Conservation (phyloP, 148 eudicot genomes). For the Vaccinium vitisidaea region DNA sequence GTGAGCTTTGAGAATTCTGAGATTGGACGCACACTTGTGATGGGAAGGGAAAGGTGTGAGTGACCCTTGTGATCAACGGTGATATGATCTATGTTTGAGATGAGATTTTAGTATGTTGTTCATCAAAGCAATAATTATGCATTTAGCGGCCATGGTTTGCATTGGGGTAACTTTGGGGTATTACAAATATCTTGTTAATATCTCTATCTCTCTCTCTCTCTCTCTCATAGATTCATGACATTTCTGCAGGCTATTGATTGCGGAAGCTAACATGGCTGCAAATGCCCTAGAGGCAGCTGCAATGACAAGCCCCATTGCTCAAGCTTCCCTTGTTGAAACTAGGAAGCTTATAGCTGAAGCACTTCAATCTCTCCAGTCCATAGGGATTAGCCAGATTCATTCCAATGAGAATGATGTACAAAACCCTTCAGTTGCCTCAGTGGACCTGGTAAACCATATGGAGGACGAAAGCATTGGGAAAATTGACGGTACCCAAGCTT, state of each 20-base stretch:
- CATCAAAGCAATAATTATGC: too few relatives aligned
- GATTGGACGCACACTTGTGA: too few relatives aligned
- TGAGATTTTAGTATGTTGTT: too few relatives aligned
- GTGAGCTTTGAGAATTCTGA: too few relatives aligned
- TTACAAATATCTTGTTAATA: too few relatives aligned
- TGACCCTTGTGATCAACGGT: too few relatives aligned
- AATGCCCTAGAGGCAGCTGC: conserved; percentile 84
- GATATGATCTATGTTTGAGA: too few relatives aligned
- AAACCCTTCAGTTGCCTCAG: conserved; percentile 7
- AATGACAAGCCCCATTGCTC: conserved; percentile 66
- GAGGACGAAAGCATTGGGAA: conserved; percentile 15
- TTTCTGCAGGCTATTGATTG: conserved; percentile 61
- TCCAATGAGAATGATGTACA: conserved; percentile 16
- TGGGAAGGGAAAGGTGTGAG: too few relatives aligned
- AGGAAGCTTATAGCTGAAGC: conserved; percentile 88
- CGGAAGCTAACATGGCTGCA: conserved; percentile 92
- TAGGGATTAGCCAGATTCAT: conserved; percentile 32
- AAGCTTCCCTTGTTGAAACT: conserved; percentile 76
- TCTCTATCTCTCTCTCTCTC: neutral
- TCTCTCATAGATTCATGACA: neutral
- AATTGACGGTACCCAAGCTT: conserved; percentile 39
- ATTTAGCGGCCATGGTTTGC: too few relatives aligned
- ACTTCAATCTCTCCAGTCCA: conserved; percentile 53
- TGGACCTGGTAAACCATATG: conserved; percentile 12
- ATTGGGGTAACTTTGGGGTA: too few relatives aligned